Percentiles rank a stretch among this genome's conserved stretches.
Evolutionary conservation across 768 basidiomycete genomes (phyloP).

Genomic region (Suillus spraguei): DNA sequence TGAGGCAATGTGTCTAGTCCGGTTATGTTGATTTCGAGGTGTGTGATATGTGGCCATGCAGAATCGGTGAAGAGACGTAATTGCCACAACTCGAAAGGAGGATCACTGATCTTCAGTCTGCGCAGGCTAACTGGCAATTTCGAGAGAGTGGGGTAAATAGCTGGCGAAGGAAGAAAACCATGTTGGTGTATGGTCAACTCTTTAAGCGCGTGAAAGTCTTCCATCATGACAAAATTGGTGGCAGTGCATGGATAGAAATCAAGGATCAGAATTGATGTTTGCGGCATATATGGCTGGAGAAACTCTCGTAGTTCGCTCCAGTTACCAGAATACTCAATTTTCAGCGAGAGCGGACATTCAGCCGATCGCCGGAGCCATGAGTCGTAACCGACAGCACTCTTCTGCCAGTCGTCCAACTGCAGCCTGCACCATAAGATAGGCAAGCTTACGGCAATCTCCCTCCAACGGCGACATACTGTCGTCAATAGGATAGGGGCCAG

Average conservation of each 20-base stretch:
- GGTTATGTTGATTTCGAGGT: slow-evolving; percentile 12
- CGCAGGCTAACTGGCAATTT: slow-evolving; percentile 11
- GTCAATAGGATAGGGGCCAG: slow-evolving; percentile 42
- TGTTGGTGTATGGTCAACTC: slow-evolving; percentile 17
- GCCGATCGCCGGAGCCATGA: neutral
- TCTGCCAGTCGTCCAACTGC: too few relatives aligned
- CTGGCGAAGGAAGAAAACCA: too few relatives aligned
- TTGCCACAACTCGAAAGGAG: neutral
- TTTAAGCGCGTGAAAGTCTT: slow-evolving; percentile 19
- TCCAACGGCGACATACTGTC: slow-evolving; percentile 46
- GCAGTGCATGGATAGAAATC: neutral
- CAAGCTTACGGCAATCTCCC: slow-evolving; percentile 37
- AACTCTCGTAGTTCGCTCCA: neutral
- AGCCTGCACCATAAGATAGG: slow-evolving; percentile 47
- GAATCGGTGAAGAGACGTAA: neutral
- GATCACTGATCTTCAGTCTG: neutral
- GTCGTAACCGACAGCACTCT: neutral
- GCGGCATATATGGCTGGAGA: slow-evolving; percentile 22
- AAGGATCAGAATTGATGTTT: slow-evolving; percentile 6
- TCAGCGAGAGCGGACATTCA: neutral
- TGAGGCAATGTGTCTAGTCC: slow-evolving; percentile 4
- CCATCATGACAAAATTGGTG: neutral
- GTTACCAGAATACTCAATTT: neutral
- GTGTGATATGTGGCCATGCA: slow-evolving; percentile 15
- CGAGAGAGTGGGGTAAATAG: neutral